Percentiles rank a stretch among this genome's conserved stretches.
Conservation (phyloP, 202 grass and related monocot genomes). For the Thinopyrum obtusiflorum region DNA sequence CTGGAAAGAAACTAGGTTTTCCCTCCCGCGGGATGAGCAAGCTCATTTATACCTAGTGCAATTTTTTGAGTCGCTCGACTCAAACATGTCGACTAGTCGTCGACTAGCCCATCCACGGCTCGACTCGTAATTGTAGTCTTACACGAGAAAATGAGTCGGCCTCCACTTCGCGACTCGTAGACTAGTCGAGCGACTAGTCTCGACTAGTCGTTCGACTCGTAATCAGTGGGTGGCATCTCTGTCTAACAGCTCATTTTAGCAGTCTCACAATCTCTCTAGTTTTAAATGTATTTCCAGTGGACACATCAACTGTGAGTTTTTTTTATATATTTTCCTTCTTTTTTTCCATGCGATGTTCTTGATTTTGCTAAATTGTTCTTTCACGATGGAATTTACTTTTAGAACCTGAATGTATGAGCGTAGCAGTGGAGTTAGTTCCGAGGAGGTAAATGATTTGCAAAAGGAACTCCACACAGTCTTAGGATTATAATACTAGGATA, state of each 20-base stretch:
- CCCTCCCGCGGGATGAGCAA: too few species aligned
- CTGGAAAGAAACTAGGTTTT: too few species aligned
- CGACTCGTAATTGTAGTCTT: too few species aligned
- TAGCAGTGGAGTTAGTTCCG: constrained; percentile 35
- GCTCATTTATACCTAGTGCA: too few species aligned
- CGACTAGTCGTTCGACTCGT: too few species aligned
- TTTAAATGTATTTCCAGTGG: neutral
- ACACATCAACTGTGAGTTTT: neutral
- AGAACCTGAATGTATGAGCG: constrained; percentile 55
- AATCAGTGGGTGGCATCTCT: neutral
- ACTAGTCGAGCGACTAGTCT: too few species aligned
- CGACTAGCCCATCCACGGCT: too few species aligned
- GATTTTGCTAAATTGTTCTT: constrained; percentile 14
- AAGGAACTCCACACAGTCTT: constrained; percentile 69
- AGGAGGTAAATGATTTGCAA: constrained; percentile 47
- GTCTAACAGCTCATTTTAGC: neutral
- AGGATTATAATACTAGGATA: constrained; percentile 16
- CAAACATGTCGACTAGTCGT: too few species aligned
- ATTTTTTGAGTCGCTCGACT: too few species aligned
- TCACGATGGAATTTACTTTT: constrained; percentile 86
- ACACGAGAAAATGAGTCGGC: too few species aligned
- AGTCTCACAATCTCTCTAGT: neutral
- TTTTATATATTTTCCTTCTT: neutral
- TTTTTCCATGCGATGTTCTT: neutral
- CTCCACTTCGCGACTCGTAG: too few species aligned